Percentiles rank a stretch among this genome's conserved stretches.
Conservation (phyloP, 1,284 basidiomycete genomes). For the Leccinum angustisporum region DNA sequence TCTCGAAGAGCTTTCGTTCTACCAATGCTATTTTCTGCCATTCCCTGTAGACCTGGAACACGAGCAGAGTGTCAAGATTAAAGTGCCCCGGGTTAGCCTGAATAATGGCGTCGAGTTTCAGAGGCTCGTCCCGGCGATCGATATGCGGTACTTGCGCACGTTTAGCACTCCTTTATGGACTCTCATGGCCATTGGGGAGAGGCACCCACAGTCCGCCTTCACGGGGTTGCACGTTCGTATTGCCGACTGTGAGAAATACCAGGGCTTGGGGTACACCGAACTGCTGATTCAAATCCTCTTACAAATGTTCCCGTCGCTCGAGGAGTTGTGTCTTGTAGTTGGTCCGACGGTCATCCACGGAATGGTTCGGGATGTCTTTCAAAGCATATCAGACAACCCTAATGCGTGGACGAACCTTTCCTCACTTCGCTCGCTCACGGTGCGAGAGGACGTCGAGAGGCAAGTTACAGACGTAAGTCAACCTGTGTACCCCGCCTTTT, state of each 20-base stretch:
- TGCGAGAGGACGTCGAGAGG: not conserved
- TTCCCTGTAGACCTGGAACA: too few species aligned
- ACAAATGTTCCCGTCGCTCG: not conserved
- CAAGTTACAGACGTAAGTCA: not conserved
- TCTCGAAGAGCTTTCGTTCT: too few species aligned
- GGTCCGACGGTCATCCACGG: not conserved
- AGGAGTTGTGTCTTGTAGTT: not conserved
- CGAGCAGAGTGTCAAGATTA: too few species aligned
- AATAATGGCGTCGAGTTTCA: too few species aligned
- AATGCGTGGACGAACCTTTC: not conserved
- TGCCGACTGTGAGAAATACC: not conserved
- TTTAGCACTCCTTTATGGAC: too few species aligned
- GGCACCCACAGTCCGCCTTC: not conserved
- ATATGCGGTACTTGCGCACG: too few species aligned
- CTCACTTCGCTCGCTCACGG: not conserved
- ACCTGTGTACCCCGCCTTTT: not conserved
- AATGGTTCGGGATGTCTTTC: not conserved
- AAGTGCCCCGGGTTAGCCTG: too few species aligned
- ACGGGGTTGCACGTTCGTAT: not conserved
- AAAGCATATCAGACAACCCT: not conserved
- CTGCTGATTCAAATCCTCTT: not conserved
- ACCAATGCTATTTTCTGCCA: too few species aligned
- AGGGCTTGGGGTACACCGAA: not conserved
- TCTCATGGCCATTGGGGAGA: too few species aligned
- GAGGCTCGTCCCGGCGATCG: too few species aligned